A percentile compares a stretch with the other conserved stretches of the same genome.
Evolutionary conservation across 345 rosid genomes (phyloP).

Genomic region (Citrus sp.): DNA sequence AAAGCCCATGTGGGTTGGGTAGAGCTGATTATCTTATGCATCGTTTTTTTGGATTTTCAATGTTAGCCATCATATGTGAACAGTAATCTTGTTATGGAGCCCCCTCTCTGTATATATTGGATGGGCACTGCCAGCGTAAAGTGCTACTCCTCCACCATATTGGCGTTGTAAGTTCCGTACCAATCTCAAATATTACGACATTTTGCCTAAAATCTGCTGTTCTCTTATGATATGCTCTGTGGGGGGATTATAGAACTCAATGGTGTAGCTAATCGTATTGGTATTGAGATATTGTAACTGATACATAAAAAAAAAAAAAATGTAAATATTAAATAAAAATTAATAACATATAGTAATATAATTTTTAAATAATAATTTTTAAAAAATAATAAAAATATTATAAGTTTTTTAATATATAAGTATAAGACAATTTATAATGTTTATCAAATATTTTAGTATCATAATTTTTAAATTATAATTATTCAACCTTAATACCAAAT

Average conservation of each 20-base stretch:
- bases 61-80: background rate
- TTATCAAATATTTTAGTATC: too few relatives aligned
- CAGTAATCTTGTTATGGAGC: background rate
- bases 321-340: too few relatives aligned
- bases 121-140: slow-evolving; percentile 8
- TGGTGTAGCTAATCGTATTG: background rate
- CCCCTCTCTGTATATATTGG: background rate
- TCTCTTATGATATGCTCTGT: background rate
- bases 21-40: slow-evolving; percentile 21
- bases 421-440: fast-evolving
- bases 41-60: slow-evolving; percentile 19
- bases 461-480: too few relatives aligned
- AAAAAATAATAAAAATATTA: too few relatives aligned
- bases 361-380: too few relatives aligned
- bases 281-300: too few relatives aligned
- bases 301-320: too few relatives aligned
- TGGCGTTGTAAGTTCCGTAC: background rate
- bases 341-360: too few relatives aligned
- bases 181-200: background rate
- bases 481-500: fast-evolving
- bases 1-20: slow-evolving; percentile 17
- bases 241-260: background rate
- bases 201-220: background rate
- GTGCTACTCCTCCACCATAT: background rate
- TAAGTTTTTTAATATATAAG: too few relatives aligned